Base-by-base conservation (phyloP, 805 yeast genomes). In the Vanderwaltozyma tropicalis region DNA sequence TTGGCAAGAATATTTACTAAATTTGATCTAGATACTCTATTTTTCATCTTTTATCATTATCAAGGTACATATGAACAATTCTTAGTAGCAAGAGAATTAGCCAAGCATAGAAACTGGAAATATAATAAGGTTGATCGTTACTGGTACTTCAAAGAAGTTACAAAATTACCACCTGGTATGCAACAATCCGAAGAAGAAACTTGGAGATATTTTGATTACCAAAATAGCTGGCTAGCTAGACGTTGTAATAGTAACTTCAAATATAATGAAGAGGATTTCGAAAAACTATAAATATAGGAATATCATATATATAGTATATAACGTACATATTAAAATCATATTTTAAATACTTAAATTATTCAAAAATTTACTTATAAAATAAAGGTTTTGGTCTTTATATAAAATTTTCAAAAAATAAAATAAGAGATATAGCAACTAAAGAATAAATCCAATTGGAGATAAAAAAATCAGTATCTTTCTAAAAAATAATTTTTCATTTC, bases 181-280 rank as follows among this genome's bases (percentile, higher is more conserved):
- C 80, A 73, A 45, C 75, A 71, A 53, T 67, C 71, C 15, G 63
- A 57, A 20, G 57, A 55, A 41, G 65, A 61, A 38, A 57, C 71
- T 21, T 84, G 86, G 76, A 78, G 88, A 50, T 83, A 81, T 61
- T 88, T 89, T 59, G 96, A 88, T 59, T 80, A 76, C 55, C 86
- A 81, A 56, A 76, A 76, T 31, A 67, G 71, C 33, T 77, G 83
- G 83, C 57, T 75, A 46, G 73, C 76, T 41, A 68, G 81, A 46
- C 69, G 79, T 46, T 57, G 62, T 37, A 53, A 50, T 28, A 40
- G 46, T 18, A 60, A 56, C 40, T 53, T 59, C 34, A 48, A 48
- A 17, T 57, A 55, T 41, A 44, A 50, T 19, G 72, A 73, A 53
- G 68, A 74, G 24, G 74, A 72, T 53, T 76, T 74, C 59, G 74